phyloP scores from a whole-genome alignment of 2,329 filamentous ascomycete species.

The Fusarium metavorans region DNA sequence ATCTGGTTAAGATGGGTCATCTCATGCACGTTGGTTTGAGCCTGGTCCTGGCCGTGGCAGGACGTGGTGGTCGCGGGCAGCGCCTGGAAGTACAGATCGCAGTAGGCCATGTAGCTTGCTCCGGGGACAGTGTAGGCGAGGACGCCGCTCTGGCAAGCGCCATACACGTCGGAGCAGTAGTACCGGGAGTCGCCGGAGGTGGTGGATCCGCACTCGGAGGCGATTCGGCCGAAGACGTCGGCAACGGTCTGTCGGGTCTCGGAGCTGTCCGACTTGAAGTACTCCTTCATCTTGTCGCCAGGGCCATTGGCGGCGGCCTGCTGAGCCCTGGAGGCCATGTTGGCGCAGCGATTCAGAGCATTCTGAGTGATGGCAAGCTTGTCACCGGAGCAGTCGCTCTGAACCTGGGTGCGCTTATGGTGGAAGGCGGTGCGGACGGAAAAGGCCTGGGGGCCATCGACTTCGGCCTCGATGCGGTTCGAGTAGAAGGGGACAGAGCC shows the following conservation, averaged over 20 bases:
- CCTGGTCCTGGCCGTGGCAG: slow-evolving; percentile 75
- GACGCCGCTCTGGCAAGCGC: slow-evolving; percentile 62
- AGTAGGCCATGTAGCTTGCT: slow-evolving; percentile 69
- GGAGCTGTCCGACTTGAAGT: slow-evolving; percentile 71
- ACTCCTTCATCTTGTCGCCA: slow-evolving; percentile 65
- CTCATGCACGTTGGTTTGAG: slow-evolving; percentile 74
- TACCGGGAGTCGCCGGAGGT: slow-evolving; percentile 62
- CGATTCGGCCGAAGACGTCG: slow-evolving; percentile 63
- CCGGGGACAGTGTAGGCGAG: slow-evolving; percentile 72
- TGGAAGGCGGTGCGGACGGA: slow-evolving; percentile 61
- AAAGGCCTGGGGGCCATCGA: slow-evolving; percentile 68
- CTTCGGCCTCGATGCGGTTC: slow-evolving; percentile 67
- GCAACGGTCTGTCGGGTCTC: slow-evolving; percentile 62
- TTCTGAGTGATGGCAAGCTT: slow-evolving; percentile 58
- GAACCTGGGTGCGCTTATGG: slow-evolving; percentile 63
- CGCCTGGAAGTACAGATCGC: slow-evolving; percentile 67
- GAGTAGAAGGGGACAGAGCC: slow-evolving; percentile 68
- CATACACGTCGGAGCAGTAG: slow-evolving; percentile 70
- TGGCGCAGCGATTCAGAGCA: slow-evolving; percentile 66
- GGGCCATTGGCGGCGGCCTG: slow-evolving; percentile 62
- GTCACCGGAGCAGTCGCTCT: slow-evolving; percentile 66
- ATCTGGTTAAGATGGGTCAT: slow-evolving; percentile 69
- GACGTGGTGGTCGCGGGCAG: slow-evolving; percentile 60
- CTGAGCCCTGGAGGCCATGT: slow-evolving; percentile 65
- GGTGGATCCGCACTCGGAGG: slow-evolving; percentile 65